Percentiles rank a stretch among this genome's conserved stretches.
These are phyloP conservation scores for Hypseocharis bilobata DNA, from an alignment of 441 rosid genomes.

Conservation along the genomic window DNA sequence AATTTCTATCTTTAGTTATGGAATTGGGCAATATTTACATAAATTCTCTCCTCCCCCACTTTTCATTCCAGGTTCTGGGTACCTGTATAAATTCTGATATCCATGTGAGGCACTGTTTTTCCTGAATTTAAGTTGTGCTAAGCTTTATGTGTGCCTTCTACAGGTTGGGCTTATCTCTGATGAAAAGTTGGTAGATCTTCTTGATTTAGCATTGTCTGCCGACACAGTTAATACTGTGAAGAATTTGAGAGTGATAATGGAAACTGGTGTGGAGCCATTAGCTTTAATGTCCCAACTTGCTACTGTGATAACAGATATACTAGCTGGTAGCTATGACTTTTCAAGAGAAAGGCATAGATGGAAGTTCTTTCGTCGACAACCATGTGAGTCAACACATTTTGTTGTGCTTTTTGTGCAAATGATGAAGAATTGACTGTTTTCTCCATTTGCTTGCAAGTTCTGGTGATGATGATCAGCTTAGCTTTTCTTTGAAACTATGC, in stretches of 20 bases:
- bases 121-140: not conserved
- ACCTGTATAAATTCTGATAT: too few species aligned
- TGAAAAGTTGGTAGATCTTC: constrained; percentile 95
- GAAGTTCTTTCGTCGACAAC: constrained; percentile 69
- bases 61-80: too few species aligned
- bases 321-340: constrained; percentile 87
- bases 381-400: constrained; percentile 49
- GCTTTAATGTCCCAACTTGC: constrained; percentile 99
- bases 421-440: constrained; percentile 9
- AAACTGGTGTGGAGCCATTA: constrained; percentile 86
- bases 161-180: constrained; percentile 96
- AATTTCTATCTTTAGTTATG: too few species aligned
- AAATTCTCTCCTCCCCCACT: too few species aligned
- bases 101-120: not conserved
- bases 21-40: too few species aligned
- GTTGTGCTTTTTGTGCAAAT: constrained; percentile 9
- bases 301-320: constrained; percentile 85
- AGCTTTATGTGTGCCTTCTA: constrained; percentile 8
- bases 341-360: constrained; percentile 59
- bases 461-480: not conserved
- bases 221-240: constrained; percentile 89
- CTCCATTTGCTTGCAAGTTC: not conserved
- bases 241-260: constrained; percentile 85
- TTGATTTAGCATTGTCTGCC: constrained; percentile 94
- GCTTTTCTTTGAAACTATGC: not conserved